Percentiles rank a stretch among this genome's conserved stretches.
These are phyloP conservation scores for Flaveria sonorensis DNA, from an alignment of 129 eudicot species.

Conservation along the genomic window DNA sequence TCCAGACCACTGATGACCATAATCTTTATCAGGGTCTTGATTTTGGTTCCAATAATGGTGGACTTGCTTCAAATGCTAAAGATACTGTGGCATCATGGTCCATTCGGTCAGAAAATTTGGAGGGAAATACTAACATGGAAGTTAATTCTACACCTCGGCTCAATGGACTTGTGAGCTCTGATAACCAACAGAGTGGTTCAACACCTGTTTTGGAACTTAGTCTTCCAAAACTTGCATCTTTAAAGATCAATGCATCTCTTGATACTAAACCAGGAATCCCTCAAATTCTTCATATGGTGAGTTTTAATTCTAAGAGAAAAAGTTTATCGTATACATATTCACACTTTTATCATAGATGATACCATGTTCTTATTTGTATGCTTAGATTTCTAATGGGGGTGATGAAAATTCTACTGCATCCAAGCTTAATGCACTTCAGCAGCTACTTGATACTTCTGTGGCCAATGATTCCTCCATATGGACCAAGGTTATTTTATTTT, in stretches of 20 bases:
- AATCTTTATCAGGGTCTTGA: slow-evolving; percentile 29
- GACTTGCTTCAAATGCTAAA: slow-evolving; percentile 39
- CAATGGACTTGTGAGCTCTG: slow-evolving; percentile 53
- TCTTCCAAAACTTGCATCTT: slow-evolving; percentile 46
- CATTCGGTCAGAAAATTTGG: slow-evolving; percentile 37
- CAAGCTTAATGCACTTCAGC: slow-evolving; percentile 72
- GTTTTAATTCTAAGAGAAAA: slow-evolving; percentile 22
- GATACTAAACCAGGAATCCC: slow-evolving; percentile 85
- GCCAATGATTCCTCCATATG: slow-evolving; percentile 72
- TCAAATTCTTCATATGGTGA: slow-evolving; percentile 79
- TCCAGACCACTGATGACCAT: slow-evolving; percentile 39
- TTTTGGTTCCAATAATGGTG: slow-evolving; percentile 48
- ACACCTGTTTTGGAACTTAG: slow-evolving; percentile 42
- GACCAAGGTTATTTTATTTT: slow-evolving; percentile 58
- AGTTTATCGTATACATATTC: background rate
- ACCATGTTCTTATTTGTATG: slow-evolving; percentile 12
- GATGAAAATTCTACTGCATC: slow-evolving; percentile 56
- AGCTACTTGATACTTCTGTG: slow-evolving; percentile 74
- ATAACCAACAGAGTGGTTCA: slow-evolving; percentile 33
- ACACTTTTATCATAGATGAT: slow-evolving; percentile 13
- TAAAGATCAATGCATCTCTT: slow-evolving; percentile 43
- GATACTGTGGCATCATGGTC: slow-evolving; percentile 53
- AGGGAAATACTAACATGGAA: slow-evolving; percentile 43
- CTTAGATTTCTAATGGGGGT: slow-evolving; percentile 70
- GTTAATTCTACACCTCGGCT: slow-evolving; percentile 51